phyloP scores from a whole-genome alignment of 2,329 filamentous ascomycete genomes.

The Exophiala sp. region DNA sequence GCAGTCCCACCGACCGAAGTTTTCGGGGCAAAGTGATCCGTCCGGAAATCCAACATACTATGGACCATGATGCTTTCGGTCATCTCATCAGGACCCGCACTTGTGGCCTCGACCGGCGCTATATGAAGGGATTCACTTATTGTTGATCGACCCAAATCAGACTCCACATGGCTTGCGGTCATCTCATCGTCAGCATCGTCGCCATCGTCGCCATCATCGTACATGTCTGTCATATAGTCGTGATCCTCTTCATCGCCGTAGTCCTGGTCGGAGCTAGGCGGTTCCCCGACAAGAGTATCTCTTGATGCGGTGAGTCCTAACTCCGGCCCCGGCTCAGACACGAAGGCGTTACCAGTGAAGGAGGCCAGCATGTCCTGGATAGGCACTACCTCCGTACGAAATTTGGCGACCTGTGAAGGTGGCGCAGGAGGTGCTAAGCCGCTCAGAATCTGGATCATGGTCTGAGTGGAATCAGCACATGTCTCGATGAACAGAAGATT shows the following conservation, averaged over 20 bases:
- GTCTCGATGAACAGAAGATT: constrained; percentile 87
- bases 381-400: constrained; percentile 77
- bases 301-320: constrained; percentile 25
- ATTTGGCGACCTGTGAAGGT: constrained; percentile 76
- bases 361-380: constrained; percentile 84
- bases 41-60: constrained; percentile 59
- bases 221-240: constrained; percentile 32
- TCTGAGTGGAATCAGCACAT: constrained; percentile 95
- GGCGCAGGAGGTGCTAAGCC: constrained; percentile 77
- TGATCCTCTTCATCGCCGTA: constrained; percentile 35
- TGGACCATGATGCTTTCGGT: constrained; percentile 30
- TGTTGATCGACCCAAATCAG: constrained; percentile 35
- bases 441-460: constrained; percentile 70
- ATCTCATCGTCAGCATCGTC: constrained; percentile 37
- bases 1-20: constrained; percentile 59
- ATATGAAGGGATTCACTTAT: constrained; percentile 32
- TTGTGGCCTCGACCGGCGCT: constrained; percentile 49
- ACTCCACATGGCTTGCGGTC: constrained; percentile 31
- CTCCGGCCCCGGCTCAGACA: constrained; percentile 31
- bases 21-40: constrained; percentile 67
- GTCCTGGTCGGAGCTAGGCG: constrained; percentile 35
- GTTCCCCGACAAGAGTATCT: neutral
- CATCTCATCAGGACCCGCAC: constrained; percentile 40
- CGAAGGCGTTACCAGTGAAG: constrained; percentile 79
- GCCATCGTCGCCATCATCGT: constrained; percentile 29